phyloP scores from a whole-genome alignment of 164 flowering plant species.

The Taxillus chinensis region DNA sequence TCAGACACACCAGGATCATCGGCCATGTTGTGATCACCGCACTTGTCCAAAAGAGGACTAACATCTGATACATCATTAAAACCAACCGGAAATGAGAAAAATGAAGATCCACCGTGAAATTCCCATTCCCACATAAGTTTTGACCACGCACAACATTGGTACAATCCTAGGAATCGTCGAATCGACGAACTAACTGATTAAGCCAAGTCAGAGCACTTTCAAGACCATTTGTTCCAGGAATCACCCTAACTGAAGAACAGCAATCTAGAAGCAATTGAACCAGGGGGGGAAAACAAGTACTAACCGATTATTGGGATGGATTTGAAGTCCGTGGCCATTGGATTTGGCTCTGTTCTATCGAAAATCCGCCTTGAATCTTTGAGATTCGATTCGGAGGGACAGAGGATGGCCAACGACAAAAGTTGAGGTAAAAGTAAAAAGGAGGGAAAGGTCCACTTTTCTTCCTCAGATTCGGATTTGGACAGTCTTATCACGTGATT shows the following conservation, averaged over 20 bases:
- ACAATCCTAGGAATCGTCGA: neutral
- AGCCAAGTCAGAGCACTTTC: neutral
- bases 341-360: neutral
- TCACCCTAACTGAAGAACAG: neutral
- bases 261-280: neutral
- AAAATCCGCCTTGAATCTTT: no score
- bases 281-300: neutral
- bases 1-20: constrained; percentile 47
- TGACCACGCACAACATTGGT: neutral
- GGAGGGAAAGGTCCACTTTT: no score
- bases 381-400: no score
- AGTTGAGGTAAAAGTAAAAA: no score
- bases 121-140: neutral
- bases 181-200: neutral
- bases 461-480: no score
- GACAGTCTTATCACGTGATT: no score
- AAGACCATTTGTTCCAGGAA: neutral
- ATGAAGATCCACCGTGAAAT: neutral
- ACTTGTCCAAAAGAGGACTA: constrained; percentile 53
- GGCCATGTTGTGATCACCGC: constrained; percentile 54
- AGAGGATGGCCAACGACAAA: no score
- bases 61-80: constrained; percentile 39
- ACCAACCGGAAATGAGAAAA: neutral
- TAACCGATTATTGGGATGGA: constrained; percentile 58
- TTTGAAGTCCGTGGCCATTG: constrained; percentile 53